phyloP scores from a whole-genome alignment of 1,139 yeast species.

The Zhuliangozyma blackwelliae region DNA sequence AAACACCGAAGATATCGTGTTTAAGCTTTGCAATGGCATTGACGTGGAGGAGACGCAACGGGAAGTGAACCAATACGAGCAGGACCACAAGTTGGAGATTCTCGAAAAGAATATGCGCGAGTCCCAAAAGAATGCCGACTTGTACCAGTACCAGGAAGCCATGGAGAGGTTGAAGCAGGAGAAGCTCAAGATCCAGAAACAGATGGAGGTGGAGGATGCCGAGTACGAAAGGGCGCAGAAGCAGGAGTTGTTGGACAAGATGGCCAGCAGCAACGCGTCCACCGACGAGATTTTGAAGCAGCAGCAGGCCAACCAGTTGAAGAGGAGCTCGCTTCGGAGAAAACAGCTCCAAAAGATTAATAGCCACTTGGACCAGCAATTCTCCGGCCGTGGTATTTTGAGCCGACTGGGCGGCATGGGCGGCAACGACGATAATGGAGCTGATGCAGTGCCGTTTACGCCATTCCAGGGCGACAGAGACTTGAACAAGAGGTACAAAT shows the following conservation, averaged over 20 bases:
- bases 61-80: constrained; percentile 66
- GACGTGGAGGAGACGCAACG: constrained; percentile 72
- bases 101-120: constrained; percentile 60
- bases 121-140: constrained; percentile 64
- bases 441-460: constrained; percentile 67
- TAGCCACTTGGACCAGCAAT: constrained; percentile 42
- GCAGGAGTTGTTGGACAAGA: constrained; percentile 66
- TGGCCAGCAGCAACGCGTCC: constrained; percentile 50
- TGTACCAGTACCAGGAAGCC: constrained; percentile 54
- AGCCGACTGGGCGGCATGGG: constrained; percentile 13
- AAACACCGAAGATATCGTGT: constrained; percentile 74
- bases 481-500: constrained; percentile 31
- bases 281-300: constrained; percentile 50
- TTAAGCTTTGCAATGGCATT: constrained; percentile 65
- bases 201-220: constrained; percentile 65
- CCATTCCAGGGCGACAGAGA: constrained; percentile 92
- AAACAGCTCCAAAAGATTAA: constrained; percentile 64
- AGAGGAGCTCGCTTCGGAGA: constrained; percentile 51
- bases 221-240: constrained; percentile 54
- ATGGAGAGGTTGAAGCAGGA: constrained; percentile 57
- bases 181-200: constrained; percentile 59
- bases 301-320: constrained; percentile 41
- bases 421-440: constrained; percentile 15
- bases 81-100: constrained; percentile 70
- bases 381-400: constrained; percentile 13